Base-by-base conservation (phyloP, 768 basidiomycete genomes). In the Calocera viscosa region DNA sequence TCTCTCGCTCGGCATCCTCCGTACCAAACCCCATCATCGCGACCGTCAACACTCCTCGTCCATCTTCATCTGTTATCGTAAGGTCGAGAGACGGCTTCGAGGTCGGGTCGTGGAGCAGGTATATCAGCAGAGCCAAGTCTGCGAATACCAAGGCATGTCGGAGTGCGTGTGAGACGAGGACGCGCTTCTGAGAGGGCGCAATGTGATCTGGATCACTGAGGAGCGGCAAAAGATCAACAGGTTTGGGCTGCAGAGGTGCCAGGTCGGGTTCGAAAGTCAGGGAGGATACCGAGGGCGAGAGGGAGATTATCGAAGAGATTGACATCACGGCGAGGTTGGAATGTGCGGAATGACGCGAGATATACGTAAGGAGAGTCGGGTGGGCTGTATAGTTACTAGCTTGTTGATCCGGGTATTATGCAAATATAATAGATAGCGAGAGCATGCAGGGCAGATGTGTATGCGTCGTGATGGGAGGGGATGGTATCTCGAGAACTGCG, bases 1-100 rank as follows among this genome's bases (percentile, higher is more conserved):
- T 83, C 67, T 92, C 88, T 67, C 88, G 83, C 69, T 92, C 91
- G 28, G 33, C 14, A 24, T 34, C 49, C 39, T 39, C 34, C 64
- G 64, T 64, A 30, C 41, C 65, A 43, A 40, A 43, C 40, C 65
- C 47, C 65, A 73, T 69, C 17, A 77, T 72, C 5, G 74, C 71
- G 63, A 74, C 72, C 0, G 73, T 73, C 1, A 76, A 66, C 1
- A 75, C 78, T 28, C 88, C 86, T 49, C 92, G 80, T 14, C 91
- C 91, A 70, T 97, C 93, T 64, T 94, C 92, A 76, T 95, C 94
- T 70, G 83, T 82, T 66, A 83, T 75, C 43, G 78, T 78, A 60
- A 93, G 80, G 76, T 93, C 90, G 67, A 90, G 78, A 72, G 80
- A 82, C 11, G 78, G 74, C 73, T 87, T 89, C 5, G 86, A 83